Conservation (phyloP, 106 monocot genomes). For the Apostasia shenzhenica region DNA sequence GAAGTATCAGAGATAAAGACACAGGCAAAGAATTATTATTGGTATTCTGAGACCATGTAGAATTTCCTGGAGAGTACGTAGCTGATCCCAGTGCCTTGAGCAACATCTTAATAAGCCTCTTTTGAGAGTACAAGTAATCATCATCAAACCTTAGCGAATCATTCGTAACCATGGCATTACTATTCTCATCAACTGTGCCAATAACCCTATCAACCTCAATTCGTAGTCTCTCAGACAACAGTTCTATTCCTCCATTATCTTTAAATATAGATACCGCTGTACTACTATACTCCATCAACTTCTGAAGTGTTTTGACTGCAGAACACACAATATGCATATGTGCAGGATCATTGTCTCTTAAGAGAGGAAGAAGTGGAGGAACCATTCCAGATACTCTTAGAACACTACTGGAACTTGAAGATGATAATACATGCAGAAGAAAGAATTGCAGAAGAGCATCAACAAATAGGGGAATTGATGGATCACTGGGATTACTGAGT, state of each 20-base stretch:
- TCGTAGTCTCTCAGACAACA: slow-evolving; percentile 73
- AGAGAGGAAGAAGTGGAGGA: slow-evolving; percentile 71
- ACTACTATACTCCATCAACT: slow-evolving; percentile 91
- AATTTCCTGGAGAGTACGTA: slow-evolving; percentile 88
- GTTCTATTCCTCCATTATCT: slow-evolving; percentile 89
- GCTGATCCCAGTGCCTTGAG: slow-evolving; percentile 92
- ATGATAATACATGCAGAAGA: slow-evolving; percentile 85
- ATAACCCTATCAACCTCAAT: slow-evolving; percentile 78
- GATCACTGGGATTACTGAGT: slow-evolving; percentile 67
- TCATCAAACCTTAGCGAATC: slow-evolving; percentile 57
- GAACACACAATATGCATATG: slow-evolving; percentile 84
- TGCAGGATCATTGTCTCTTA: slow-evolving; percentile 60
- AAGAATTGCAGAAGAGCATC: slow-evolving; percentile 94
- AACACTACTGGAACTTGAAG: slow-evolving; percentile 90
- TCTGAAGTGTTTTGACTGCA: slow-evolving; percentile 91
- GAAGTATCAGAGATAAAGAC: slow-evolving; percentile 79
- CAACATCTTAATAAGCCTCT: slow-evolving; percentile 81
- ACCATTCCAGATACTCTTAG: slow-evolving; percentile 87
- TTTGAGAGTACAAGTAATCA: slow-evolving; percentile 66
- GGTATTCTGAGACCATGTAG: slow-evolving; percentile 61
- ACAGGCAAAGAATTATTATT: slow-evolving; percentile 51
- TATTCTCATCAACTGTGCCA: slow-evolving; percentile 31
- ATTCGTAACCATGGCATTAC: slow-evolving; percentile 38
- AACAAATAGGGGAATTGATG: slow-evolving; percentile 81
- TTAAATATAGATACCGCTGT: slow-evolving; percentile 89